These are phyloP conservation scores for Uronychia setigera DNA, from an alignment of 73 alveolate genomes.

Conservation along the genomic window DNA sequence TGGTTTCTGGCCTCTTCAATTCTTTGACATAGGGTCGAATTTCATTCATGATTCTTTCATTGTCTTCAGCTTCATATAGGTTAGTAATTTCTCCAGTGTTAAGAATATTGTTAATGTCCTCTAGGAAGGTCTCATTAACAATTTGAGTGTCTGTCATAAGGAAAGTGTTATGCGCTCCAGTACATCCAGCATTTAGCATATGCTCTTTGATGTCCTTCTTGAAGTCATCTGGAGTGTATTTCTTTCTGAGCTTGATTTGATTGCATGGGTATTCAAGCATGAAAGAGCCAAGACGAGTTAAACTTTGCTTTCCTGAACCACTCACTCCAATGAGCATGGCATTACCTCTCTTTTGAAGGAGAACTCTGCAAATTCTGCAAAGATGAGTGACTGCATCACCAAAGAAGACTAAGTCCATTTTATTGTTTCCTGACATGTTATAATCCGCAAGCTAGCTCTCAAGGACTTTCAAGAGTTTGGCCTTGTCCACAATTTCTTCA, in stretches of 20 bases:
- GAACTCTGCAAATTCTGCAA: slow-evolving; percentile 54
- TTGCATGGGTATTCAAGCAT: slow-evolving; percentile 67
- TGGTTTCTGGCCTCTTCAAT: slow-evolving; percentile 55
- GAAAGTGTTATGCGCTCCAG: slow-evolving; percentile 62
- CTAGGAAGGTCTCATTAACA: slow-evolving; percentile 79
- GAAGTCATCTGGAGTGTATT: slow-evolving; percentile 74
- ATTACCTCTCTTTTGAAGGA: slow-evolving; percentile 64
- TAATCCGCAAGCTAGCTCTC: slow-evolving; percentile 93
- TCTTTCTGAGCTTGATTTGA: slow-evolving; percentile 74
- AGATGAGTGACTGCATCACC: slow-evolving; percentile 88
- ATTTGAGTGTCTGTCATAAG: slow-evolving; percentile 81
- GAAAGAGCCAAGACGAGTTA: slow-evolving; percentile 78
- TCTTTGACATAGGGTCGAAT: slow-evolving; percentile 56
- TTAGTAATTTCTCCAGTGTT: slow-evolving; percentile 97
- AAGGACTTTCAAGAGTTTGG: slow-evolving; percentile 83
- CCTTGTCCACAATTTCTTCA: slow-evolving; percentile 92
- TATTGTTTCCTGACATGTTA: slow-evolving; percentile 91
- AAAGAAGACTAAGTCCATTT: slow-evolving; percentile 98
- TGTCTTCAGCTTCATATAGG: slow-evolving; percentile 89
- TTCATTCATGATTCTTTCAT: slow-evolving; percentile 85
- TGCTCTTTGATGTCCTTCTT: slow-evolving; percentile 75
- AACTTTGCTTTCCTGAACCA: slow-evolving; percentile 86
- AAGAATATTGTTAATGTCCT: slow-evolving; percentile 80
- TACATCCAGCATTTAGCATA: slow-evolving; percentile 77
- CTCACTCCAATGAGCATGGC: slow-evolving; percentile 74